Evolutionary conservation across 164 flowering plant species (phyloP), one percentile per base, ranked within the genome.

Genomic region (Stephania yunnanensis): DNA sequence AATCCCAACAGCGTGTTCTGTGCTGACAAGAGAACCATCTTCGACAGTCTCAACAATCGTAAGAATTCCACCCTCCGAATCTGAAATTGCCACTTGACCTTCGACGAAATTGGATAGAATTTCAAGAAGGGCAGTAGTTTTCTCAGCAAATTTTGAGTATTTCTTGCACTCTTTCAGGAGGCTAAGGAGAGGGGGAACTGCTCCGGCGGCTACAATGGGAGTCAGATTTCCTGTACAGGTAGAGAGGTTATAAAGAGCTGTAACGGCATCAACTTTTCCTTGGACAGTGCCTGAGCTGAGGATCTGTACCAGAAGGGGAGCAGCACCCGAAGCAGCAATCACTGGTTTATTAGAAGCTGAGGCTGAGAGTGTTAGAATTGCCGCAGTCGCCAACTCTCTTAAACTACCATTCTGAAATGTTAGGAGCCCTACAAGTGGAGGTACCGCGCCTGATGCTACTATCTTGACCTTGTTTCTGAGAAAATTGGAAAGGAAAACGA

Each of bases 101-200:
- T 89, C 95, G 70, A 88, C 90, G 46, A 81, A 85, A 13, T 74
- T 65, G 0, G 88, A 87, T 29, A 92, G 82, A 55, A 86, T 84
- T 73, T 89, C 92, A 20, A 92, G 85, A 7, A 89, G 79, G n/a
- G 87, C 88, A 48, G 89, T 92, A 19, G 91, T 81, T 82, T 92
- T 92, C 83, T 92, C 95, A 19, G 97, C 97, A 77, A 89, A 87
- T 72, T 92, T 92, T 61, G 97, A 88, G 80, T 87, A 82, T 78
- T 92, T 92, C 80, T 88, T 92, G 86, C 92, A 89, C 73, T 90
- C 94, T 75, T 85, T 90, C 55, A 92, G 88, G 13, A 92, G 91
- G 74, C 78, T 74, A 65, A 92, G 86, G 50, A 92, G 88, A 50
- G 94, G 87, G 11, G 85, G 79, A 77, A 84, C 89, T 13, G 94